Base-by-base conservation (phyloP, 2,329 filamentous ascomycete species). In the Calonectria honghensis region DNA sequence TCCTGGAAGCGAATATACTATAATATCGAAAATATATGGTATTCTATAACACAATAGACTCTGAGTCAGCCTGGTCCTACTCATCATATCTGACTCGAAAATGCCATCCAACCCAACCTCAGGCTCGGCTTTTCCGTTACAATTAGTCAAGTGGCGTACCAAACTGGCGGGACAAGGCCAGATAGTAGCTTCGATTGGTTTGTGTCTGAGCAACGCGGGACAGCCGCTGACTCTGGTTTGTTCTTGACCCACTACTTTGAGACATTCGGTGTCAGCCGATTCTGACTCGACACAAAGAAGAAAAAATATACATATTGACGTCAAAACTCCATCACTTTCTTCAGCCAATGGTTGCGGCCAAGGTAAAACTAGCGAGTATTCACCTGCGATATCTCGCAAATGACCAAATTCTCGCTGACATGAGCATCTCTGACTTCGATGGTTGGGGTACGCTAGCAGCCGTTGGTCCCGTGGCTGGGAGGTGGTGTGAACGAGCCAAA, bases 201-300 rank as follows among this genome's bases (percentile, higher is more conserved):
- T 24, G 20, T 18, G 14, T 14, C 10, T 9, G 16, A n/a, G 13
- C 3, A 27, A 16, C 35, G 27, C 13, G 24, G 10, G 18, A n/a
- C 24, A 39, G n/a, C 14, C 3, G 57, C 14, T 27, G 37, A 13
- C 9, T 41, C 24, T 14, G 37, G 18, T 41, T 18, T 14, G n/a
- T 63, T 41, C n/a, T 29, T 29, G 14, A 7, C n/a, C 24, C 57
- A 63, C 57, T 29, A 3, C 14, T 39, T 41, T 9, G 4, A 41
- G 35, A 63, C 39, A 10, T 14, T 20, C 24, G 35, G 14, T 41
- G 57, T 63, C 57, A 63, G 57, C 10, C 14, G 2, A 7, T 20
- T 63, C 57, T 63, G 57, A 63, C 57, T 63, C 57, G n/a, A 63
- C 2, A 3, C 2, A 27, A 27, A 63, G 24, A 63, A 32, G 35